A percentile compares a stretch with the other conserved stretches of the same genome.
phyloP scores from a whole-genome alignment of 2,329 filamentous ascomycete species.

The Annulohypoxylon truncatum region DNA sequence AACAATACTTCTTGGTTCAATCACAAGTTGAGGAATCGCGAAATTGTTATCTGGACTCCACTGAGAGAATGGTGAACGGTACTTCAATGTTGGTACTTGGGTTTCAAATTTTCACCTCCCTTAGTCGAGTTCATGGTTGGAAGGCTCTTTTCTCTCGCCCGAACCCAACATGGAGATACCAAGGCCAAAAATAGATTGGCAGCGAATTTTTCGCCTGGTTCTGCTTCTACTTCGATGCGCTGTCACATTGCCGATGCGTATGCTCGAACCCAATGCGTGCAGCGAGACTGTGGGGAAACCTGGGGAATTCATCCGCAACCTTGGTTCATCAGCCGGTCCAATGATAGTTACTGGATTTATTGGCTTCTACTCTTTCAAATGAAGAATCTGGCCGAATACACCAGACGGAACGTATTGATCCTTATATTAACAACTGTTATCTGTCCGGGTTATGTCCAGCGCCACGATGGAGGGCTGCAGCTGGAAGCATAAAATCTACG shows the following conservation, averaged over 20 bases:
- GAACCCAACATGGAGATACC: background rate
- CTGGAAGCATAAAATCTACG: conserved; percentile 38
- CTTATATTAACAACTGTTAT: conserved; percentile 24
- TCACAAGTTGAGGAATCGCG: no score
- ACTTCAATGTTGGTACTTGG: background rate
- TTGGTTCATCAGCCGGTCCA: conserved; percentile 37
- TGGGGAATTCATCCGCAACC: conserved; percentile 43
- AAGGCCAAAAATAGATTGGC: conserved; percentile 27
- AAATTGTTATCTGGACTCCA: no score
- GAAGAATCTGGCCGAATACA: conserved; percentile 40
- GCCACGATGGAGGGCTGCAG: background rate
- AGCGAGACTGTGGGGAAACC: conserved; percentile 41
- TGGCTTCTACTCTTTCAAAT: conserved; percentile 36
- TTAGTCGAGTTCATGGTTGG: background rate
- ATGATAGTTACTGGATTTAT: conserved; percentile 41
- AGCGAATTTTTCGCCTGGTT: background rate
- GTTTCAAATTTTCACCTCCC: background rate
- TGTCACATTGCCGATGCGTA: conserved; percentile 30
- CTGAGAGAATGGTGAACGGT: no score
- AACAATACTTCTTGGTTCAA: no score
- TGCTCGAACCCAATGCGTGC: conserved; percentile 24
- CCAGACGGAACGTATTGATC: conserved; percentile 34
- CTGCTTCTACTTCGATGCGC: background rate
- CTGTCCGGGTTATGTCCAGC: background rate
- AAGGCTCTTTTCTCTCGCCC: conserved; percentile 7